A percentile compares a stretch with the other conserved stretches of the same genome.
Evolutionary conservation across 192 early-diverging fungal species (phyloP).

Genomic region (Rhizophagus prolifer): DNA sequence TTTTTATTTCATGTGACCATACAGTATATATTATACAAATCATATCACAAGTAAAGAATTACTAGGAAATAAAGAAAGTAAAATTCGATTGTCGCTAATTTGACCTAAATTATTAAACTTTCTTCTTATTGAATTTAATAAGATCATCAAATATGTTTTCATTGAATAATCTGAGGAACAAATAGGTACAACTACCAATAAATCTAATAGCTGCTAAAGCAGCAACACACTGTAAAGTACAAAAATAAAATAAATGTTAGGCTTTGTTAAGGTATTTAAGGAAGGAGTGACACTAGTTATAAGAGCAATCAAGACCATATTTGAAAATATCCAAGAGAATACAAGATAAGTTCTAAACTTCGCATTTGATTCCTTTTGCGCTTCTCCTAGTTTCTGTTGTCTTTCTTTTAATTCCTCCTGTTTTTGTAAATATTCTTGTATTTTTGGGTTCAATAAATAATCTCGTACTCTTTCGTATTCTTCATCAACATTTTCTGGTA

Average conservation of each 20-base stretch:
- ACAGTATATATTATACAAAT: no score
- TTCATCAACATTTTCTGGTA: slow-evolving; percentile 45
- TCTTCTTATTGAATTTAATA: no score
- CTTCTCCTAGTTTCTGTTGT: slow-evolving; percentile 47
- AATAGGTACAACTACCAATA: slow-evolving; percentile 63
- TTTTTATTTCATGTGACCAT: no score
- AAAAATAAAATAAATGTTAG: slow-evolving; percentile 54
- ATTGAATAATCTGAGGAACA: slow-evolving; percentile 36
- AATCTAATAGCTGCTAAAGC: slow-evolving; percentile 67
- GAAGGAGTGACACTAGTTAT: slow-evolving; percentile 51
- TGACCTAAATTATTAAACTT: no score
- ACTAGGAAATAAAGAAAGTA: no score
- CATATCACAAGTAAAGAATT: no score
- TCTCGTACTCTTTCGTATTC: slow-evolving; percentile 58
- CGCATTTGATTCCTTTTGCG: slow-evolving; percentile 64
- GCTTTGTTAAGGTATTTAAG: slow-evolving; percentile 38
- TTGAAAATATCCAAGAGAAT: slow-evolving; percentile 75
- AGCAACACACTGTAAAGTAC: slow-evolving; percentile 76
- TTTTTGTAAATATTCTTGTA: no score
- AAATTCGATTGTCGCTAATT: no score
- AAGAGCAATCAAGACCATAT: slow-evolving; percentile 61
- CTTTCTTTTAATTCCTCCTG: neutral
- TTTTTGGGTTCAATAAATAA: slow-evolving; percentile 39
- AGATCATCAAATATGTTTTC: no score
- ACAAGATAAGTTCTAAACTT: slow-evolving; percentile 79